phyloP scores from a whole-genome alignment of 2,329 filamentous ascomycete species.

The Sclerotinia sclerotiorum region DNA sequence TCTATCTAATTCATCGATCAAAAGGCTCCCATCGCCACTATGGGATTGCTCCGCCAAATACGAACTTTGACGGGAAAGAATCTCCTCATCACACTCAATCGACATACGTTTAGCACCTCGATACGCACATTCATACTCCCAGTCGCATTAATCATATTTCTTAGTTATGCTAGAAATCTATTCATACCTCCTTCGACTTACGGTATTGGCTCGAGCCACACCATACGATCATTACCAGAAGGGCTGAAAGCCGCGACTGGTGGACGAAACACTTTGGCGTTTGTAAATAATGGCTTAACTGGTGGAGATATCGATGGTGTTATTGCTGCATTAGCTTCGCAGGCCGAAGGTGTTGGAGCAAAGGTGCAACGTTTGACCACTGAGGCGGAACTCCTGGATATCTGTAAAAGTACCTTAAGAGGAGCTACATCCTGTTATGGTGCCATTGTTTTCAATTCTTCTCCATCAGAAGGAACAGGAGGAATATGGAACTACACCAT shows the following conservation, averaged over 20 bases:
- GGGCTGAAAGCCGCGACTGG: conserved; percentile 59
- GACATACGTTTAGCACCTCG: conserved; percentile 53
- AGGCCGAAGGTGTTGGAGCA: conserved; percentile 57
- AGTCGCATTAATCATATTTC: conserved; percentile 57
- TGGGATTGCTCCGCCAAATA: conserved; percentile 57
- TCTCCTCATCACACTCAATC: conserved; percentile 56
- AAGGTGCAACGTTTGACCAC: conserved; percentile 54
- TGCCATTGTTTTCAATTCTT: conserved; percentile 73
- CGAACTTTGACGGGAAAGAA: conserved; percentile 64
- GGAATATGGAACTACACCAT: conserved; percentile 85
- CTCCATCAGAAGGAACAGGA: conserved; percentile 66
- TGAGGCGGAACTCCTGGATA: conserved; percentile 58
- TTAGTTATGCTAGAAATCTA: conserved; percentile 75
- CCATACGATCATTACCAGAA: conserved; percentile 63
- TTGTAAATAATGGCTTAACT: conserved; percentile 71
- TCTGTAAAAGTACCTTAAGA: conserved; percentile 63
- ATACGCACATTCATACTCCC: conserved; percentile 61
- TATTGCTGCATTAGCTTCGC: conserved; percentile 60
- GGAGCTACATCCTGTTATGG: conserved; percentile 72
- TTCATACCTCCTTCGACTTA: conserved; percentile 75
- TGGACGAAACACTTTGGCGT: conserved; percentile 68
- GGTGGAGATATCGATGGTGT: conserved; percentile 72
- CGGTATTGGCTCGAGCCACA: conserved; percentile 64
- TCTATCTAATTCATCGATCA: background rate
- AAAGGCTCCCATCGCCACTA: conserved; percentile 35